These are phyloP conservation scores for Lupinus albus DNA, from an alignment of 306 rosid species.

Conservation along the genomic window DNA sequence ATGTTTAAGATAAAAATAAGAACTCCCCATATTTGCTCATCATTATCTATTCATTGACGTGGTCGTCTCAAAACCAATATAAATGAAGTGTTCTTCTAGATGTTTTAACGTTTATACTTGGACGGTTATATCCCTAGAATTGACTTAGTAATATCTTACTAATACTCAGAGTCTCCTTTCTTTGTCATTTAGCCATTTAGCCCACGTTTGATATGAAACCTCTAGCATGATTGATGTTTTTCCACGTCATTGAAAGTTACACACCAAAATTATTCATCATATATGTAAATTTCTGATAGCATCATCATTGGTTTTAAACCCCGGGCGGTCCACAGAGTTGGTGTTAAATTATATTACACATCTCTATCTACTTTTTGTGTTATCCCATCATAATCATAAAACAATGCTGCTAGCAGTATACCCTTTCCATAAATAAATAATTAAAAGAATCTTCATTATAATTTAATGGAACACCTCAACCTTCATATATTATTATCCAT, in stretches of 20 bases:
- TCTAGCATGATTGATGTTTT: conserved; percentile 21
- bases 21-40: too few species aligned
- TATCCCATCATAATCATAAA: conserved; percentile 41
- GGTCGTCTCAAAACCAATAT: conserved; percentile 26
- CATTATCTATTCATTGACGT: conserved; percentile 10
- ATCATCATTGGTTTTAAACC: conserved; percentile 42
- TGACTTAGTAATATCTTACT: neutral
- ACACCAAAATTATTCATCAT: conserved; percentile 15
- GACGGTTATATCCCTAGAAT: conserved; percentile 15
- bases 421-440: too few species aligned
- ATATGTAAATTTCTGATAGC: conserved; percentile 14
- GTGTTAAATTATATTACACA: conserved; percentile 15
- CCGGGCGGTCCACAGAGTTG: conserved; percentile 28
- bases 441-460: too few species aligned
- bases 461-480: too few species aligned
- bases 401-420: conserved; percentile 6
- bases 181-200: conserved; percentile 6
- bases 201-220: neutral
- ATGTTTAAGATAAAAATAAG: too few species aligned
- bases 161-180: neutral
- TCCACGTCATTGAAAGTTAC: conserved; percentile 40
- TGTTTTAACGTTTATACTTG: neutral
- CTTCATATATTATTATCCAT: too few species aligned
- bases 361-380: conserved; percentile 37
- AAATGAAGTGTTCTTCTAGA: neutral